phyloP scores from a whole-genome alignment of 2,329 filamentous ascomycete genomes.

The Diaporthe velutina region DNA sequence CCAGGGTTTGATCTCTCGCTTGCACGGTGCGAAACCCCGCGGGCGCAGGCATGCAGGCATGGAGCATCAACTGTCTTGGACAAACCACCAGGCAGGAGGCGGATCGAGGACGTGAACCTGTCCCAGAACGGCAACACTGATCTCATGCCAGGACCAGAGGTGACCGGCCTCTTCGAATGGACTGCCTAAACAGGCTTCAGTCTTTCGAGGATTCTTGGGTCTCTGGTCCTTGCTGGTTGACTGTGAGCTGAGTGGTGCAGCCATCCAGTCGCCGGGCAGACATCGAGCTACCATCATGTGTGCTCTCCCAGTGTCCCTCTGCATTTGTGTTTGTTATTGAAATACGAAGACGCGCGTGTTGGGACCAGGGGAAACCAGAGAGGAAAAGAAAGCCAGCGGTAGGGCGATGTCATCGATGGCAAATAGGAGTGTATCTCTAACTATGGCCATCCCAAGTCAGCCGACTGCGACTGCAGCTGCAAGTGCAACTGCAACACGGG shows the following conservation, averaged over 20 bases:
- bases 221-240: not conserved
- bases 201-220: not conserved
- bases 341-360: constrained; percentile 13
- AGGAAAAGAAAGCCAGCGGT: not conserved
- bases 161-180: not conserved
- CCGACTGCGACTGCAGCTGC: constrained; percentile 13
- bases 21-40: not conserved
- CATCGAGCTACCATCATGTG: not conserved
- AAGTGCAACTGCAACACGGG: not conserved
- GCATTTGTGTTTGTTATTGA: not conserved
- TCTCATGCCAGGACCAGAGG: not conserved
- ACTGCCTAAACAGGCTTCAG: not conserved
- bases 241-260: not conserved
- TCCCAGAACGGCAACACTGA: constrained; percentile 12
- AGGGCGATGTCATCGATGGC: not conserved
- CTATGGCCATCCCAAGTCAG: constrained; percentile 19
- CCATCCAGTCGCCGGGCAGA: not conserved
- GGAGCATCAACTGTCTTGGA: not conserved
- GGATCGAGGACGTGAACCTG: not conserved
- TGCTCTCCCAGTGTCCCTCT: not conserved
- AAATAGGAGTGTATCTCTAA: no score
- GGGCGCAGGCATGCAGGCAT: not conserved
- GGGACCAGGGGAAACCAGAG: not conserved
- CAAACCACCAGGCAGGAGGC: not conserved
- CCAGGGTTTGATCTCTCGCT: constrained; percentile 3